phyloP scores from a whole-genome alignment of 441 rosid species.

The Lepidium campestre region DNA sequence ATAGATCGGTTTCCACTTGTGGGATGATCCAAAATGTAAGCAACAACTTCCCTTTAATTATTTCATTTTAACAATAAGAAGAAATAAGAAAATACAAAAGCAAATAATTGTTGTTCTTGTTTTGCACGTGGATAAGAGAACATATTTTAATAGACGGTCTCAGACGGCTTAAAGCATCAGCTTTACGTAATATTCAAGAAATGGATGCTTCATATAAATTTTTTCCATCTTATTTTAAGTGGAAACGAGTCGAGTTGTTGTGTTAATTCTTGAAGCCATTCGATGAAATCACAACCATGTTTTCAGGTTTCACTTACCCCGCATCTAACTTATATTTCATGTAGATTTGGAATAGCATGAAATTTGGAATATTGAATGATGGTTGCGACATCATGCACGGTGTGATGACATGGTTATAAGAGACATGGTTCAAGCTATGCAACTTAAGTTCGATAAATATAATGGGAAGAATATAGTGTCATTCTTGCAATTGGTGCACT shows the following conservation, averaged over 20 bases:
- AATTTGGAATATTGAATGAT: not conserved
- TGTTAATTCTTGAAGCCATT: not conserved
- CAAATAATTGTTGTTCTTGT: no score
- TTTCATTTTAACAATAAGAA: no score
- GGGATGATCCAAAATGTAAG: constrained; percentile 81
- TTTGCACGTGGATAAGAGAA: no score
- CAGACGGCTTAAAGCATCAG: no score
- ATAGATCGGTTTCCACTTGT: constrained; percentile 24
- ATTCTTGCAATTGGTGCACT: not conserved
- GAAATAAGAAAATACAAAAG: no score
- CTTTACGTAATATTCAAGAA: no score
- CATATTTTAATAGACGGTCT: no score
- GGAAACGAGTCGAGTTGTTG: not conserved
- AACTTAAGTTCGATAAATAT: not conserved
- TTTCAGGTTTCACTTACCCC: not conserved
- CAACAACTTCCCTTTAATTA: constrained; percentile 88
- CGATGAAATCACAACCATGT: not conserved
- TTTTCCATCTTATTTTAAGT: not conserved
- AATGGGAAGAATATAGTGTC: not conserved
- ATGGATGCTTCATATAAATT: not conserved
- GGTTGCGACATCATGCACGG: not conserved
- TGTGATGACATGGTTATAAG: not conserved
- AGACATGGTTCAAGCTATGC: not conserved
- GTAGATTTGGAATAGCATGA: not conserved
- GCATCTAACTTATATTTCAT: not conserved